Base-by-base conservation (phyloP, 306 rosid species). In the Pyrus bretschneideri region DNA sequence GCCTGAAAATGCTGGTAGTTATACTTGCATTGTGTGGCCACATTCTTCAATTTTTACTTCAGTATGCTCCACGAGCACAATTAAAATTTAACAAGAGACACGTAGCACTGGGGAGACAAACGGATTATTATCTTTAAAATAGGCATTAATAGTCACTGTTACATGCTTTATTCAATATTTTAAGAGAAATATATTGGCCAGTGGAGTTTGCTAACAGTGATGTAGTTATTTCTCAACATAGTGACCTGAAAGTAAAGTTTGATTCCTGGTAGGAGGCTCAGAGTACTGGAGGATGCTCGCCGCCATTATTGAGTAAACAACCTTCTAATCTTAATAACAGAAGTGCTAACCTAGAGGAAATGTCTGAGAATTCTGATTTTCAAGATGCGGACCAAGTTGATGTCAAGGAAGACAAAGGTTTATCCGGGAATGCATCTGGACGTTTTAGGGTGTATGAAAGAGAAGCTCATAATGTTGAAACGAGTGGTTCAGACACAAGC, bases 401-500 rank as follows among this genome's bases (percentile, higher is more conserved):
- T 82, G 73, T 73, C 73, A 84, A 35, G 79, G 93, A 84, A 57
- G 86, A 81, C 70, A 91, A 86, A 86, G 87, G 85, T 65, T 70
- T 80, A 61, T 79, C 85, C 72, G 84, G 83, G 83, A 76, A 62
- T 51, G 85, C 65, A 70, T 86, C 86, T 60, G 87, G 82, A 70
- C 86, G 87, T 78, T 80, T 87, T 60, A 79, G 81, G 79, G 86
- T 81, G 69, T 65, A 73, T 1, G 86, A 86, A 11, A 85, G 82
- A 87, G 96, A 91, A 79, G 81, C 77, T 76, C 96, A 81, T 79
- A 90, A 85, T 78, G 88, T 90, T 81, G 98, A 94, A 82, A 90
- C 97, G 23, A 91, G 97, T 81, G 96, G 94, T 71, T 94, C 96
- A 76, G 97, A 91, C 85, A 81, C 87, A 65, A 91, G 93, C 78